These are phyloP conservation scores for Truncatella angustata DNA, from an alignment of 2,329 filamentous ascomycete species.

Conservation along the genomic window DNA sequence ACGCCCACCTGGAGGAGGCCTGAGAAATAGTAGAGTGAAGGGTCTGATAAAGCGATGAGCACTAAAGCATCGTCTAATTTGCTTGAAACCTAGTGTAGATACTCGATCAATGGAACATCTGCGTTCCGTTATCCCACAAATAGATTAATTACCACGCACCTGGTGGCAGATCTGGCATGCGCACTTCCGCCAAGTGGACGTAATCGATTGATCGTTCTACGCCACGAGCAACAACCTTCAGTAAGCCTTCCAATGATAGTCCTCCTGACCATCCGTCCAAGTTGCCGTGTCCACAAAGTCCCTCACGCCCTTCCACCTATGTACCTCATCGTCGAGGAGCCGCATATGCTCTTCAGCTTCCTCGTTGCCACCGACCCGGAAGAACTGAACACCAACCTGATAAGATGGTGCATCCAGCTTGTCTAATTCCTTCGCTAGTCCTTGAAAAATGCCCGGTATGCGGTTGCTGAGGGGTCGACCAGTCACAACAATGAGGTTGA, in stretches of 20 bases:
- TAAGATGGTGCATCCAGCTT: conserved; percentile 57
- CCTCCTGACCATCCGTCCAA: conserved; percentile 41
- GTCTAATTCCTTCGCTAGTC: conserved; percentile 60
- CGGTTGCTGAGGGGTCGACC: conserved; percentile 68
- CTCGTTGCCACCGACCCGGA: conserved; percentile 67
- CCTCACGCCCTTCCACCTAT: conserved; percentile 47
- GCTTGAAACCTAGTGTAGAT: too few relatives aligned
- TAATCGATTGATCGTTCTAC: conserved; percentile 37
- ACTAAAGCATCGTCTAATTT: too few relatives aligned
- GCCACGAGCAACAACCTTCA: conserved; percentile 65
- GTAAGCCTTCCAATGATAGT: conserved; percentile 57
- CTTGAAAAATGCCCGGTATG: conserved; percentile 57
- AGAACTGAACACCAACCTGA: conserved; percentile 75
- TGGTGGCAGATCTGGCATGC: neutral
- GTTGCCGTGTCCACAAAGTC: conserved; percentile 76
- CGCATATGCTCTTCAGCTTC: conserved; percentile 54
- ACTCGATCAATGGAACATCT: too few relatives aligned
- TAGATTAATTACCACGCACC: neutral
- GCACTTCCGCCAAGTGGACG: neutral
- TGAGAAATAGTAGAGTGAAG: too few relatives aligned
- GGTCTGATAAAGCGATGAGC: too few relatives aligned
- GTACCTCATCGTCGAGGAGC: conserved; percentile 61
- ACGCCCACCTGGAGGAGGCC: too few relatives aligned
- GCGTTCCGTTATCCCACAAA: neutral
- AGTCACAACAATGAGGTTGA: conserved; percentile 74